phyloP scores from a whole-genome alignment of 192 early-diverging fungal species.

The Rhizoclosmatium sp. region DNA sequence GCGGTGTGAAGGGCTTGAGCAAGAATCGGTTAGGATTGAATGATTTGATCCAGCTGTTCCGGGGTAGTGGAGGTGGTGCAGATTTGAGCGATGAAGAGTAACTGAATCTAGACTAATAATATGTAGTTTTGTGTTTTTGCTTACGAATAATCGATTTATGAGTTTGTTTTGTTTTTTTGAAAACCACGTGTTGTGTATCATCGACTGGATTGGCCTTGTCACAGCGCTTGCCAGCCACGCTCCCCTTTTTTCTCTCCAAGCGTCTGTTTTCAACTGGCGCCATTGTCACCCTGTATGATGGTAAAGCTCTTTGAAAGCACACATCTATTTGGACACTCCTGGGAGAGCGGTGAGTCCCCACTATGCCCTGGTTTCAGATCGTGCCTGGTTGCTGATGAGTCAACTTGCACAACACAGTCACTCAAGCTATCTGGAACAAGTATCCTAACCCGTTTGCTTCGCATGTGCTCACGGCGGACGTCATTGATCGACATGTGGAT shows the following conservation, averaged over 20 bases:
- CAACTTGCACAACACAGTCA: conserved; percentile 61
- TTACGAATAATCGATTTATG: too few relatives aligned
- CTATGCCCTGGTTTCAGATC: not conserved
- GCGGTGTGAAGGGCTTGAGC: conserved; percentile 36
- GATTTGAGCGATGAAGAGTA: conserved; percentile 23
- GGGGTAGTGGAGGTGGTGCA: conserved; percentile 20
- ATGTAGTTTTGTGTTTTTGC: not conserved
- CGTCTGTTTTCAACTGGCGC: not conserved
- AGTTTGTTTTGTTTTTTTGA: too few relatives aligned
- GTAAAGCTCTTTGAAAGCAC: conserved; percentile 85
- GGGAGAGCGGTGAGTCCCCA: not conserved
- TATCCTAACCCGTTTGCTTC: conserved; percentile 98
- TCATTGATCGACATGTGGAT: conserved; percentile 87
- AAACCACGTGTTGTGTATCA: too few relatives aligned
- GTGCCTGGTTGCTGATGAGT: not conserved
- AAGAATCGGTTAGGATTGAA: conserved; percentile 36
- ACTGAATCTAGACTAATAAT: not conserved
- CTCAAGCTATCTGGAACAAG: conserved; percentile 88
- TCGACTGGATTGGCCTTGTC: too few relatives aligned
- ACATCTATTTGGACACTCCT: conserved; percentile 72
- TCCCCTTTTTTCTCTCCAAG: too few relatives aligned
- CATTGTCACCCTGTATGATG: conserved; percentile 52
- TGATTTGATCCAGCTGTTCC: conserved; percentile 48
- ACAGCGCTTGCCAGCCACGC: too few relatives aligned
- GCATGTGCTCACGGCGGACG: conserved; percentile 93